Percentiles rank a stretch among this genome's conserved stretches.
phyloP scores from a whole-genome alignment of 1,139 yeast genomes.

The Candida mesenterica region DNA sequence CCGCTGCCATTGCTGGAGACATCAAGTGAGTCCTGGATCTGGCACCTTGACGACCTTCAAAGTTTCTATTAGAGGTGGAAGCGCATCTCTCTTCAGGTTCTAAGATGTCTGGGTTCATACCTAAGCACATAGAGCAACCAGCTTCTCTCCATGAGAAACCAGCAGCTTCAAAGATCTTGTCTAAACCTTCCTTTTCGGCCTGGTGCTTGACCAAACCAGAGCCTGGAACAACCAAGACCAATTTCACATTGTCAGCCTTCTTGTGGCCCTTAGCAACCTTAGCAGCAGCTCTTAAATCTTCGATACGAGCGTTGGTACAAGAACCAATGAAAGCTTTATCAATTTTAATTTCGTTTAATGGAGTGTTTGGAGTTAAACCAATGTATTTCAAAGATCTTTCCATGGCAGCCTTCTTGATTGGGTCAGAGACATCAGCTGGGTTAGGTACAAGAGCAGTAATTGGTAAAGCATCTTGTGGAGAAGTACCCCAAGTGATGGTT shows the following conservation, averaged over 20 bases:
- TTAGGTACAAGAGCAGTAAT: constrained; percentile 89
- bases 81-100: constrained; percentile 97
- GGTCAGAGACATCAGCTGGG: constrained; percentile 70
- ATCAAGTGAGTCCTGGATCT: constrained; percentile 92
- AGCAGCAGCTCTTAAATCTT: constrained; percentile 95
- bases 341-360: constrained; percentile 65
- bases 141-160: constrained; percentile 99
- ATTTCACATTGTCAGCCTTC: constrained; percentile 76
- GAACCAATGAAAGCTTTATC: constrained; percentile 98
- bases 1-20: constrained; percentile 99
- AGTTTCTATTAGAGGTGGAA: constrained; percentile 96
- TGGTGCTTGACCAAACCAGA: constrained; percentile 90
- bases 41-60: constrained; percentile 99
- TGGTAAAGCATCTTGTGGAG: constrained; percentile 98
- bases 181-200: constrained; percentile 94
- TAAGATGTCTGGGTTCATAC: constrained; percentile 98
- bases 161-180: constrained; percentile 84
- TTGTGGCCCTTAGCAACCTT: constrained; percentile 87
- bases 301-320: constrained; percentile 96
- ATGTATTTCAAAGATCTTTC: constrained; percentile 88
- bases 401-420: constrained; percentile 78
- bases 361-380: constrained; percentile 85
- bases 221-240: constrained; percentile 94
- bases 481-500: constrained; percentile 98
- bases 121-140: constrained; percentile 98